Evolutionary conservation across 1,284 basidiomycete species (phyloP).

Genomic region (Porodaedalea pini): DNA sequence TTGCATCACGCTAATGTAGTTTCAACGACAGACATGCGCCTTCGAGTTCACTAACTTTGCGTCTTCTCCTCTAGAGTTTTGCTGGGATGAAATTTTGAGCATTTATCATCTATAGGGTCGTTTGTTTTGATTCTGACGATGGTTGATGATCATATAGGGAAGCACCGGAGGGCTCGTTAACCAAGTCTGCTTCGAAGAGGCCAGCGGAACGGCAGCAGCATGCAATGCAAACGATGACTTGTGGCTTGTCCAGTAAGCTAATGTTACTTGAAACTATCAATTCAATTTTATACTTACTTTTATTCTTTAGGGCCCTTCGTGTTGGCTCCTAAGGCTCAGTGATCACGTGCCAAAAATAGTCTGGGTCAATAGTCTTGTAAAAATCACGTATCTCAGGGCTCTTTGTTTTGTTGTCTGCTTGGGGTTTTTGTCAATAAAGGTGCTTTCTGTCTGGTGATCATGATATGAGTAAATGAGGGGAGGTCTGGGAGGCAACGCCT

Average conservation of each 20-base stretch:
- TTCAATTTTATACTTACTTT: background rate
- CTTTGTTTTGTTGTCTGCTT: background rate
- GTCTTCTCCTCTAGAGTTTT: constrained; percentile 25
- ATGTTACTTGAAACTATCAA: background rate
- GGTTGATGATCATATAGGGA: background rate
- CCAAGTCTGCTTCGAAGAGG: constrained; percentile 19
- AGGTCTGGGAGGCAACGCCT: no score
- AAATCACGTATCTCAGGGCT: background rate
- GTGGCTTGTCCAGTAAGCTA: constrained; percentile 19
- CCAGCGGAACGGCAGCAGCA: constrained; percentile 16
- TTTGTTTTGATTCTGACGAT: background rate
- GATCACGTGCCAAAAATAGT: background rate
- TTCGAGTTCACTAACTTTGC: constrained; percentile 30
- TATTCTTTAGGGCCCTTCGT: constrained; percentile 5
- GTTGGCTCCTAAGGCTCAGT: constrained; percentile 6
- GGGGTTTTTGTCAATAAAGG: no score
- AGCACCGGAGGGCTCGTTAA: constrained; percentile 15
- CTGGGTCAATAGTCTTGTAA: background rate
- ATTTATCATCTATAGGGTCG: background rate
- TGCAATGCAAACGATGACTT: constrained; percentile 15
- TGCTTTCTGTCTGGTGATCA: no score
- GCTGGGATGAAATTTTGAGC: constrained; percentile 27
- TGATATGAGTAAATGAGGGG: no score
- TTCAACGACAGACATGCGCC: constrained; percentile 25
- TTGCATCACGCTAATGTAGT: background rate